Percentiles rank a stretch among this genome's conserved stretches.
Conservation (phyloP, 164 flowering plant species). For the Stephania yunnanensis region DNA sequence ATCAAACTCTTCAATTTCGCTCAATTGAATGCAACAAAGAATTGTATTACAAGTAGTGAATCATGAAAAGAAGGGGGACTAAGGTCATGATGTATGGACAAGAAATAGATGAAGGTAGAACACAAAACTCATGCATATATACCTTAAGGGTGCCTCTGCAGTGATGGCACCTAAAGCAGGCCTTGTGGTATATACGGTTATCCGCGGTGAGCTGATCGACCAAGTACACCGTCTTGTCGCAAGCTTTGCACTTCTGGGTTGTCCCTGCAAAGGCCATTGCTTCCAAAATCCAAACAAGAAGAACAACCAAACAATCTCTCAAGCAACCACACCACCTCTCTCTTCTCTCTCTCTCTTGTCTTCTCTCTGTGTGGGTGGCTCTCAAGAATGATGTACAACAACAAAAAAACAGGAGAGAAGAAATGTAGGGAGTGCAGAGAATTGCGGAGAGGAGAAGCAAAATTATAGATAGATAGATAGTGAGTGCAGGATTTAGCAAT, state of each 20-base stretch:
- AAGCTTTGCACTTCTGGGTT: slow-evolving; percentile 83
- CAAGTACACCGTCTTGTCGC: slow-evolving; percentile 82
- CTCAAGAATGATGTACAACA: not conserved
- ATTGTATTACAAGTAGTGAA: not conserved
- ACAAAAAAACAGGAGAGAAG: slow-evolving; percentile 9
- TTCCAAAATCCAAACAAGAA: slow-evolving; percentile 1
- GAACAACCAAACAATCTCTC: not conserved
- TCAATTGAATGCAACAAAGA: not conserved
- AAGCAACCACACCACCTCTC: not conserved
- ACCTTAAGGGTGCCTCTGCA: slow-evolving; percentile 86
- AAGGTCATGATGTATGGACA: too few species aligned
- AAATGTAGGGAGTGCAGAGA: slow-evolving; percentile 20
- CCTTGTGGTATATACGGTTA: slow-evolving; percentile 64
- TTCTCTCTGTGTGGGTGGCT: not conserved
- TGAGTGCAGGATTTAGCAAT: slow-evolving; percentile 11
- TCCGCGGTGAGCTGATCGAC: slow-evolving; percentile 85
- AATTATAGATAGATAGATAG: slow-evolving; percentile 17
- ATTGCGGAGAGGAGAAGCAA: slow-evolving; percentile 30
- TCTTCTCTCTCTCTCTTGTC: not conserved
- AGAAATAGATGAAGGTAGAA: slow-evolving; percentile 10
- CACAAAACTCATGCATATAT: not conserved
- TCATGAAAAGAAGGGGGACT: not conserved
- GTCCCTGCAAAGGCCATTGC: slow-evolving; percentile 88
- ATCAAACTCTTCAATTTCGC: too few species aligned
- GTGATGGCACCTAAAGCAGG: slow-evolving; percentile 90